Conservation (phyloP, 2,329 filamentous ascomycete genomes). For the Hansfordia pulvinata region DNA sequence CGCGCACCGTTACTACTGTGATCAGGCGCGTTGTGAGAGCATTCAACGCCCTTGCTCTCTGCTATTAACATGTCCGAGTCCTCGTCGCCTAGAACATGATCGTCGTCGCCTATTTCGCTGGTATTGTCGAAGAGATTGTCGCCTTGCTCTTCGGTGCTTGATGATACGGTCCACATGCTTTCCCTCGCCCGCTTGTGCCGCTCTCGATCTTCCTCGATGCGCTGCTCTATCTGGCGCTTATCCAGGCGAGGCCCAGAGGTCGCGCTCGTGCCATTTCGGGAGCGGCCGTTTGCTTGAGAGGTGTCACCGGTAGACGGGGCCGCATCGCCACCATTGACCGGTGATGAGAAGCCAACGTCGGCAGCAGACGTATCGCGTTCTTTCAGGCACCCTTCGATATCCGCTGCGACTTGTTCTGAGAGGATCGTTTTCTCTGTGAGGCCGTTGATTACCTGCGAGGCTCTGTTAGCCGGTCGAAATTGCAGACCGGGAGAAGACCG, state of each 20-base stretch:
- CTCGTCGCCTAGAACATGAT: constrained; percentile 63
- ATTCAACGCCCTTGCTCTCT: constrained; percentile 5
- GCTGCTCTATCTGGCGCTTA: constrained; percentile 82
- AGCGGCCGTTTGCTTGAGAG: constrained; percentile 17
- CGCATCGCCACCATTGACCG: constrained; percentile 25
- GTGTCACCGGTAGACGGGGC: constrained; percentile 25
- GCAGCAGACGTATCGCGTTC: constrained; percentile 57
- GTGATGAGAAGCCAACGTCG: constrained; percentile 38
- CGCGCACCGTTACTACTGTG: too few species aligned
- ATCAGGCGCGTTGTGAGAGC: too few species aligned
- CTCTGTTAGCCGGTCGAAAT: constrained; percentile 2
- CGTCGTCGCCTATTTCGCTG: constrained; percentile 79
- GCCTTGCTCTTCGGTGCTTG: constrained; percentile 56
- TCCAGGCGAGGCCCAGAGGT: constrained; percentile 37
- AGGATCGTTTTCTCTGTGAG: constrained; percentile 62
- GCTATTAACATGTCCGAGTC: constrained; percentile 38
- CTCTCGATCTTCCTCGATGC: constrained; percentile 94
- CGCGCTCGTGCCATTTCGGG: constrained; percentile 15
- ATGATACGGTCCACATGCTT: constrained; percentile 79
- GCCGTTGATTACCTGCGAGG: constrained; percentile 46
- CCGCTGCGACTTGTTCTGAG: constrained; percentile 56
- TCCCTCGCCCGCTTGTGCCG: constrained; percentile 85
- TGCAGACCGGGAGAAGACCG: neutral
- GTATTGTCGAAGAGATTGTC: constrained; percentile 75
- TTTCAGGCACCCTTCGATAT: constrained; percentile 74